Conservation (phyloP, 768 basidiomycete species). For the Hygrocybe coccinea region DNA sequence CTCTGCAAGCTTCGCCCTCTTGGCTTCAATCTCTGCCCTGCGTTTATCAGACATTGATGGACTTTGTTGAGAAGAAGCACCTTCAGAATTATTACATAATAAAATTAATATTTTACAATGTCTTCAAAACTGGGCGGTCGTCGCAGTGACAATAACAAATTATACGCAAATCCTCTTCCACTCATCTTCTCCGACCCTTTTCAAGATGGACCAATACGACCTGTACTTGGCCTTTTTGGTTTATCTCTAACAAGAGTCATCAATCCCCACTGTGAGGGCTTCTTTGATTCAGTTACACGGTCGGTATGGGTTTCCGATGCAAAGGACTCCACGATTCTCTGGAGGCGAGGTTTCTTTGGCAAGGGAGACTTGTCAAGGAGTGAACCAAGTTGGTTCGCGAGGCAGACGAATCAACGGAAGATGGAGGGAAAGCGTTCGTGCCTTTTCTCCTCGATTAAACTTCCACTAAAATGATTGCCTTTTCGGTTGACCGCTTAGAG, state of each 20-base stretch:
- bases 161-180: constrained; percentile 72
- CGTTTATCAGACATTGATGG: constrained; percentile 54
- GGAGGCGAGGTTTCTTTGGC: constrained; percentile 93
- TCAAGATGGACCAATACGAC: constrained; percentile 39
- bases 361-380: constrained; percentile 93
- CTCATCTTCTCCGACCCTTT: constrained; percentile 41
- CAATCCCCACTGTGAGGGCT: constrained; percentile 71
- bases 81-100: too few species aligned
- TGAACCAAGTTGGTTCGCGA: constrained; percentile 88
- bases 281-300: constrained; percentile 73
- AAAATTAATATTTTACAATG: too few species aligned
- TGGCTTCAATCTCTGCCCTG: constrained; percentile 85
- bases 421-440: constrained; percentile 57
- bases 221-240: constrained; percentile 51
- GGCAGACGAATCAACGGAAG: constrained; percentile 65
- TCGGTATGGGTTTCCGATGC: constrained; percentile 79
- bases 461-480: neutral
- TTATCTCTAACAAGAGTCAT: constrained; percentile 54
- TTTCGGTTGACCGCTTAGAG: constrained; percentile 35
- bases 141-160: constrained; percentile 58
- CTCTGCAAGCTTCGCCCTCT: constrained; percentile 81
- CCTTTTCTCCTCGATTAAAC: neutral
- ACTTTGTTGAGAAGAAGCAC: too few species aligned
- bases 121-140: constrained; percentile 52
- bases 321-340: constrained; percentile 64